Evolutionary conservation across 768 basidiomycete genomes (phyloP), one percentile per base, ranked within the genome.

Genomic region (Austroboletus eburneus): DNA sequence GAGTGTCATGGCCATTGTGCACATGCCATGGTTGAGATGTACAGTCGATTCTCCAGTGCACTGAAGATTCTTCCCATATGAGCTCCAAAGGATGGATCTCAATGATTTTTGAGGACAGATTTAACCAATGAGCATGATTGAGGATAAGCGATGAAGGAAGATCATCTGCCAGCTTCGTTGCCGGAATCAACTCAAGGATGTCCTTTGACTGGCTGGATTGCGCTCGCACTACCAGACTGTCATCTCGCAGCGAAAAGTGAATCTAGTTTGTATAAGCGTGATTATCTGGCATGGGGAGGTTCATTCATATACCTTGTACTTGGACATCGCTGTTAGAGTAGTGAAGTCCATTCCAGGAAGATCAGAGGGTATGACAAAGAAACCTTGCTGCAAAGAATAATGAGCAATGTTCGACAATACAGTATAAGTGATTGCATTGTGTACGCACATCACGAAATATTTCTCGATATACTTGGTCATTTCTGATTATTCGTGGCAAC

Each of bases 41-140:
- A 5, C 39, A 39, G 17, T 42, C 24, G 7, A 63, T 43, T n/a
- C 13, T 38, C 64, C 65, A 65, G 24, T 67, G 47, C 2, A 42
- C 43, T 0, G 36, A 12, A 1, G 57, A 63, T 5, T 46, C 21
- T 3, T 46, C 38, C 65, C 66, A 66, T 0, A 41, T 7, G 10
- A 30, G 29, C 12, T 54, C 21, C 1, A 48, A 24, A n/a, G 59
- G 55, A 0, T 57, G 51, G 22, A 67, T 50, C 20, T 67, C 66
- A 4, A 67, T 55, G 14, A 29, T 39, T 1, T 17, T 5, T 0
- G 38, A 46, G 5, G 42, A 17, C 0, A 62, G 32, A 33, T 61
- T 48, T 17, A 67, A 43, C 63, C 65, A 67, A 25, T 63, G 64
- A 14, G 39, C 44, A 22, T 55, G 50, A 2, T 14, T 45, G 3